A percentile compares a stretch with the other conserved stretches of the same genome.
These are phyloP conservation scores for Phaseolus lunatus DNA, from an alignment of 306 rosid species.

Conservation along the genomic window DNA sequence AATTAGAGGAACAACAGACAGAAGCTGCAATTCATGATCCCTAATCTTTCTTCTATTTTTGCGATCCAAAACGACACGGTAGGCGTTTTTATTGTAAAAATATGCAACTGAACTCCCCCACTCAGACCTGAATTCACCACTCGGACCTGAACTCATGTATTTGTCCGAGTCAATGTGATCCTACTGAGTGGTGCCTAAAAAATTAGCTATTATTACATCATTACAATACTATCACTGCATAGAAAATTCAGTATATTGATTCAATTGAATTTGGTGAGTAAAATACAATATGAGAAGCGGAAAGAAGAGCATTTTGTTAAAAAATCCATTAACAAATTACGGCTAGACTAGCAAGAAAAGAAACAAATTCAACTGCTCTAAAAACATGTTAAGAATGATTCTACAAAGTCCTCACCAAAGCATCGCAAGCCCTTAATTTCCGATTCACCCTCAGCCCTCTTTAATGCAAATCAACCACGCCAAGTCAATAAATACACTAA, in stretches of 20 bases:
- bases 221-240: slow-evolving; percentile 11
- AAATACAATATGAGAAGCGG: slow-evolving; percentile 38
- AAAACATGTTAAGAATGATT: slow-evolving; percentile 51
- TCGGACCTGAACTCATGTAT: too few relatives aligned
- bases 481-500: slow-evolving; percentile 39
- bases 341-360: slow-evolving; percentile 40
- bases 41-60: too few relatives aligned
- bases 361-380: slow-evolving; percentile 50
- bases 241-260: slow-evolving; percentile 39
- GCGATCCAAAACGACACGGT: too few relatives aligned
- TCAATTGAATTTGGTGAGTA: slow-evolving; percentile 44
- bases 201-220: neutral
- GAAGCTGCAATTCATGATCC: too few relatives aligned
- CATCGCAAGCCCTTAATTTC: slow-evolving; percentile 43
- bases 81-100: too few relatives aligned
- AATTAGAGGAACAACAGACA: too few relatives aligned
- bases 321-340: slow-evolving; percentile 42
- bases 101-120: too few relatives aligned
- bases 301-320: slow-evolving; percentile 24
- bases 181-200: neutral
- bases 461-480: slow-evolving; percentile 3
- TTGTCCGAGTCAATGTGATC: too few relatives aligned
- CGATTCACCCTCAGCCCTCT: slow-evolving; percentile 20
- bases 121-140: too few relatives aligned
- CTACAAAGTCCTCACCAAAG: slow-evolving; percentile 59